phyloP scores from a whole-genome alignment of 495 filamentous ascomycete genomes.

The Filosporella fistucella region DNA sequence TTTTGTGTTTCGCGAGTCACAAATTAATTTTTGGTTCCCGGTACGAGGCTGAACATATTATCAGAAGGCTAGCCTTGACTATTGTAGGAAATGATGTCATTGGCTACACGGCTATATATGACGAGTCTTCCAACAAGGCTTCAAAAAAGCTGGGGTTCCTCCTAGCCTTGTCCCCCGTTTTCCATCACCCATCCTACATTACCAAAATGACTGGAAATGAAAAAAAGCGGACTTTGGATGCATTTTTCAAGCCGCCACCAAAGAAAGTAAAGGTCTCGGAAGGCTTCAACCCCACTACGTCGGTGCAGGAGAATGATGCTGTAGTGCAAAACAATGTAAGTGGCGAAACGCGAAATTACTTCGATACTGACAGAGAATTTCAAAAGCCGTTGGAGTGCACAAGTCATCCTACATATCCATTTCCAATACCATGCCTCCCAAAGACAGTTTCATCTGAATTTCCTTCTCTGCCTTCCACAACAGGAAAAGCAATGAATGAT shows the following conservation, averaged over 20 bases:
- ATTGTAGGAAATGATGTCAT: constrained; percentile 9
- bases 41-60: constrained; percentile 17
- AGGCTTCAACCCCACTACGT: too few species aligned
- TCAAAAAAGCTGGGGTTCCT: too few species aligned
- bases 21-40: constrained; percentile 1
- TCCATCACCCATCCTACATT: neutral
- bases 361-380: neutral
- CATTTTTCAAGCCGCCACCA: constrained; percentile 41
- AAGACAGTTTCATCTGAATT: constrained; percentile 22
- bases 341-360: neutral
- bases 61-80: constrained; percentile 5
- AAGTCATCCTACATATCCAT: constrained; percentile 57
- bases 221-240: constrained; percentile 44
- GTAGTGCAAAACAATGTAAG: neutral
- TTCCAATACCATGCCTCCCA: constrained; percentile 54
- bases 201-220: constrained; percentile 22
- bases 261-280: constrained; percentile 29
- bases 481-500: constrained; percentile 45
- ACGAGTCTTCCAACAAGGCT: too few species aligned
- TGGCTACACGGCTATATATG: constrained; percentile 5
- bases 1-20: constrained; percentile 3
- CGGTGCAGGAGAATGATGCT: neutral
- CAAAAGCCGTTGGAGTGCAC: constrained; percentile 21
- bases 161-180: too few species aligned
- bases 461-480: constrained; percentile 29